phyloP scores from a whole-genome alignment of 139 green algal genomes.

The Medakamo hakoo region DNA sequence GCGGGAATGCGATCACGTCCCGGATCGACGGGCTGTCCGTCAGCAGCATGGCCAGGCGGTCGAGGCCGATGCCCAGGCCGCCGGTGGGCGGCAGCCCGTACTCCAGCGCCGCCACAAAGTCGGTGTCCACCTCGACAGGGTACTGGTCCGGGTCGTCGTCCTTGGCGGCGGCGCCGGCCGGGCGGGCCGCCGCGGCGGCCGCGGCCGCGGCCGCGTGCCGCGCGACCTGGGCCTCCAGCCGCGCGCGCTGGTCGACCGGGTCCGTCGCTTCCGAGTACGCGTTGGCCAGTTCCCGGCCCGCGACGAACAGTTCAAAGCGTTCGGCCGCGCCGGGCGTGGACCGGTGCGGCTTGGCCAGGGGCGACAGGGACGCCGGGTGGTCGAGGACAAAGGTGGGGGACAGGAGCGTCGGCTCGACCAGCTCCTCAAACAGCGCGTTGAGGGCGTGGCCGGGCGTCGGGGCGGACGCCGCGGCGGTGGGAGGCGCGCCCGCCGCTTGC shows the following conservation, averaged over 20 bases:
- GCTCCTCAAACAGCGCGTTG: constrained; percentile 84
- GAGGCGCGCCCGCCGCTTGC: constrained; percentile 5
- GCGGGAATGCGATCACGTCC: constrained; percentile 94
- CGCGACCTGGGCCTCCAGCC: constrained; percentile 73
- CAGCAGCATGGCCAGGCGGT: constrained; percentile 94
- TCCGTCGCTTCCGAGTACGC: constrained; percentile 80
- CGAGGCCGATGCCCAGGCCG: constrained; percentile 94
- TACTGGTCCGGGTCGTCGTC: constrained; percentile 17
- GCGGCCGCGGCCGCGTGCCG: constrained; percentile 21
- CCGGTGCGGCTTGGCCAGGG: constrained; percentile 87
- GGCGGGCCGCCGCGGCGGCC: not conserved
- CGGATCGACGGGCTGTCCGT: constrained; percentile 82
- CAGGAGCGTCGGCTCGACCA: constrained; percentile 57
- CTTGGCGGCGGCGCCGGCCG: constrained; percentile 11
- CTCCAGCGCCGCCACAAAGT: constrained; percentile 92
- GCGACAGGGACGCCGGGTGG: constrained; percentile 85
- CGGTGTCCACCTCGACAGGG: constrained; percentile 76
- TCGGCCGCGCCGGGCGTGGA: constrained; percentile 62
- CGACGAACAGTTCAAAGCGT: constrained; percentile 96
- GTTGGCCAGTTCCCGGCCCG: constrained; percentile 89
- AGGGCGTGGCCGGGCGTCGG: constrained; percentile 48
- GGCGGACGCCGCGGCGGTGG: constrained; percentile 12
- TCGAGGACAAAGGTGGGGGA: constrained; percentile 97
- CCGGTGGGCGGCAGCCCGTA: constrained; percentile 93
- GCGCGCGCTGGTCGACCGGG: constrained; percentile 79